Conservation (phyloP, 2,329 filamentous ascomycete genomes). For the Colletotrichum truncatum region DNA sequence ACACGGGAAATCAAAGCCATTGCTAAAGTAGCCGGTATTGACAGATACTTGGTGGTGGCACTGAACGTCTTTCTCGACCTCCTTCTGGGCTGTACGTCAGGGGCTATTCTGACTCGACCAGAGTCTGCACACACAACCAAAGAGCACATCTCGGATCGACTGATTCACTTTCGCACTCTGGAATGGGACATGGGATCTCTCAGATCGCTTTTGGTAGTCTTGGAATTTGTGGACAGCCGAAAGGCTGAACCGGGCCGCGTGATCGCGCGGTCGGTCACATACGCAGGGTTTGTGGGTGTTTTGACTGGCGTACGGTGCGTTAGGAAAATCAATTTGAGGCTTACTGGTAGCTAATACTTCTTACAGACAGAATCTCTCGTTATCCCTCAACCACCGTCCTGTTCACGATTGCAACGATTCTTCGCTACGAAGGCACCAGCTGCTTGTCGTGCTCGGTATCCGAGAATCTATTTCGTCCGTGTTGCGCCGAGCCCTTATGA, state of each 20-base stretch:
- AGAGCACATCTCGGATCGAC: slow-evolving; percentile 33
- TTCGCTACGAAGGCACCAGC: slow-evolving; percentile 54
- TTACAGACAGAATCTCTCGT: slow-evolving; percentile 48
- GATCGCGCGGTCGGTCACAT: slow-evolving; percentile 57
- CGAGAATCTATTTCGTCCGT: slow-evolving; percentile 62
- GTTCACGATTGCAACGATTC: slow-evolving; percentile 50
- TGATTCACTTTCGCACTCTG: slow-evolving; percentile 62
- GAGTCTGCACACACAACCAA: background rate
- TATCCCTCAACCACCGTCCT: slow-evolving; percentile 61
- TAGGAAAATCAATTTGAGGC: background rate
- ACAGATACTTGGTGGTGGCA: slow-evolving; percentile 65
- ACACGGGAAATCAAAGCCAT: slow-evolving; percentile 67
- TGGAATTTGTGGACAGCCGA: slow-evolving; percentile 54
- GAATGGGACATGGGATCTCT: slow-evolving; percentile 65
- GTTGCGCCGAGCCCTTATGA: slow-evolving; percentile 47
- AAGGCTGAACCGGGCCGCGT: slow-evolving; percentile 41
- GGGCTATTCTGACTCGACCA: slow-evolving; percentile 33
- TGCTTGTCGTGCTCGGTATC: slow-evolving; percentile 62
- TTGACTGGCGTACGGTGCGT: slow-evolving; percentile 57
- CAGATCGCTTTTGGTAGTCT: slow-evolving; percentile 57
- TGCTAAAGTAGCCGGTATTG: slow-evolving; percentile 54
- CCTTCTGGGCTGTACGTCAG: slow-evolving; percentile 71
- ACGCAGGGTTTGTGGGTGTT: slow-evolving; percentile 60
- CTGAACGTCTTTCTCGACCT: slow-evolving; percentile 69
- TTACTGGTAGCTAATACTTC: background rate